A percentile compares a stretch with the other conserved stretches of the same genome.
Conservation (phyloP, 2,329 filamentous ascomycete species). For the Purpureocillium lavendulum region DNA sequence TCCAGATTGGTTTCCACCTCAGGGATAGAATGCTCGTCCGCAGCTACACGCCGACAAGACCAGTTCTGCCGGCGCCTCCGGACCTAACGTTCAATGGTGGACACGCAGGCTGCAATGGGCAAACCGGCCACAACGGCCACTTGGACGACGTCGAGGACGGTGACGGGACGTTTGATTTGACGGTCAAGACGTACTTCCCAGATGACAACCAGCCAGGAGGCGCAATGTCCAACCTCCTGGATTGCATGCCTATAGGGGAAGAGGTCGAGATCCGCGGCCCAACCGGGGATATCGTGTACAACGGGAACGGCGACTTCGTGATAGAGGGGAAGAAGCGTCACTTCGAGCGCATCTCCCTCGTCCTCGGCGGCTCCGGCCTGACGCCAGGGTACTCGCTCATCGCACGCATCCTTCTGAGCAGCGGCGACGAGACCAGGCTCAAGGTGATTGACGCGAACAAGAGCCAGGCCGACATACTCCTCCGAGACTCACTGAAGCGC, state of each 20-base stretch:
- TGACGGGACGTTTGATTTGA: conserved; percentile 37
- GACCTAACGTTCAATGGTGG: background rate
- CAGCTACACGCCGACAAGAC: conserved; percentile 40
- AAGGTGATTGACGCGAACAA: conserved; percentile 40
- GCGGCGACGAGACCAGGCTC: conserved; percentile 27
- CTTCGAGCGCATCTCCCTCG: conserved; percentile 36
- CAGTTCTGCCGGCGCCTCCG: conserved; percentile 21
- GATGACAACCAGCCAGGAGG: conserved; percentile 37
- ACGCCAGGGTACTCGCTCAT: conserved; percentile 44
- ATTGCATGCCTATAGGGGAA: conserved; percentile 37
- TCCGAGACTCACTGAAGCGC: conserved; percentile 30
- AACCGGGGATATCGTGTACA: conserved; percentile 40
- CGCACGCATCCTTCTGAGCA: conserved; percentile 26
- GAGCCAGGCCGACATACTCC: conserved; percentile 35
- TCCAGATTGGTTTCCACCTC: conserved; percentile 44
- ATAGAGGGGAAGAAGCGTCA: conserved; percentile 30
- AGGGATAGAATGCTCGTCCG: conserved; percentile 40
- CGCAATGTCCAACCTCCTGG: conserved; percentile 44
- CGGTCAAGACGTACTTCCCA: conserved; percentile 44
- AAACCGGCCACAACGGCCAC: no score
- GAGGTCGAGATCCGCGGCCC: conserved; percentile 43
- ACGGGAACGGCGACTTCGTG: conserved; percentile 34
- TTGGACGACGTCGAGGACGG: conserved; percentile 15
- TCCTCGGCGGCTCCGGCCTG: conserved; percentile 42
- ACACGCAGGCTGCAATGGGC: no score